These are phyloP conservation scores for Scheffersomyces stipitis DNA, from an alignment of 805 yeast species.

Conservation along the genomic window DNA sequence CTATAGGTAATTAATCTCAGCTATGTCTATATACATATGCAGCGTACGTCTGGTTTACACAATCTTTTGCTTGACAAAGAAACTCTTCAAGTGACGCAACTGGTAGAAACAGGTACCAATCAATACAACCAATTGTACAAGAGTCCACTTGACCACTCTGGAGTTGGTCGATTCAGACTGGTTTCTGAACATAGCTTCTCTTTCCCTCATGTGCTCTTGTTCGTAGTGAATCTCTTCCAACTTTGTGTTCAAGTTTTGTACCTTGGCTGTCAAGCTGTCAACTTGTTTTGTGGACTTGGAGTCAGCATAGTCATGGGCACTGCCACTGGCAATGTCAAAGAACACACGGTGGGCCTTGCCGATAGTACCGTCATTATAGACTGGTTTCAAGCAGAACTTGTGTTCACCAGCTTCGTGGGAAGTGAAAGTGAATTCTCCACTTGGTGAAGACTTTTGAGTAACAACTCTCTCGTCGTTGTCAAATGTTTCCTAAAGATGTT, in stretches of 20 bases:
- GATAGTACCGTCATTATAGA: constrained; percentile 68
- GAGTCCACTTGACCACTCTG: constrained; percentile 70
- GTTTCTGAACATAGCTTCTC: constrained; percentile 77
- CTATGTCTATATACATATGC: too few relatives aligned
- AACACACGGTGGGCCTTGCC: constrained; percentile 64
- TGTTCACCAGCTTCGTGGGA: constrained; percentile 86
- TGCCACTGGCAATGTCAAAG: constrained; percentile 71
- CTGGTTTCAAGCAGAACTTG: constrained; percentile 65
- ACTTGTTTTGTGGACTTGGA: constrained; percentile 56
- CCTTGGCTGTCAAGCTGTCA: constrained; percentile 52
- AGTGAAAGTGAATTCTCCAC: constrained; percentile 75
- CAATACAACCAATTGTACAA: constrained; percentile 68
- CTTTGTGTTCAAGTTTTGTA: constrained; percentile 56
- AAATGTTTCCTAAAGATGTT: constrained; percentile 50
- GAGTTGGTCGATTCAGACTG: constrained; percentile 74
- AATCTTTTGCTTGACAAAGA: constrained; percentile 85
- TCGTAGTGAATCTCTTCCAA: constrained; percentile 61
- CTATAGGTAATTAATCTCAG: too few relatives aligned
- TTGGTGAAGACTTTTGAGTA: constrained; percentile 57
- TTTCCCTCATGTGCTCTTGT: constrained; percentile 67
- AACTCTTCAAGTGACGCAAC: constrained; percentile 70
- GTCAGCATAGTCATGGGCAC: constrained; percentile 60
- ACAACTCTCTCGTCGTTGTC: constrained; percentile 81
- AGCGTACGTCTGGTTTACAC: constrained; percentile 50
- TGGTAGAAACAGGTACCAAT: constrained; percentile 73